A percentile compares a stretch with the other conserved stretches of the same genome.
Conservation (phyloP, 257 asterid genomes). For the Solanum arcanum region DNA sequence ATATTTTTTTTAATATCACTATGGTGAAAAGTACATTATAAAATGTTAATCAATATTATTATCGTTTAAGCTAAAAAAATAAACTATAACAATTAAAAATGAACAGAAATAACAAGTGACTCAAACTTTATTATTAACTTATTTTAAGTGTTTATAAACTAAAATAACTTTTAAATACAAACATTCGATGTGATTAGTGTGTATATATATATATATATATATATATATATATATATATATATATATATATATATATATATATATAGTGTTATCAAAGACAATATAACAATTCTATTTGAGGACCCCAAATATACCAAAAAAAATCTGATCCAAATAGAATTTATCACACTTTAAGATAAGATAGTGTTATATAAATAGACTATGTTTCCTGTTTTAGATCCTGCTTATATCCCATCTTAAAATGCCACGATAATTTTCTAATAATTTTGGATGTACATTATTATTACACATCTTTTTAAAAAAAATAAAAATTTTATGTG, state of each 20-base stretch:
- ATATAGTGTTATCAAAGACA: not conserved
- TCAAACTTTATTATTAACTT: too few species aligned
- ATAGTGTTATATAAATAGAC: not conserved
- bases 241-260: too few species aligned
- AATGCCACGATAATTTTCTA: not conserved
- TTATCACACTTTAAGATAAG: not conserved
- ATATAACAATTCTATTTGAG: not conserved
- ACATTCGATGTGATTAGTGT: not conserved
- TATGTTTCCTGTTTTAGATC: not conserved
- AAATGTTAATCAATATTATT: too few species aligned
- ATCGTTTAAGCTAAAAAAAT: too few species aligned
- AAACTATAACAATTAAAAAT: too few species aligned
- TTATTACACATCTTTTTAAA: not conserved
- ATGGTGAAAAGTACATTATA: too few species aligned
- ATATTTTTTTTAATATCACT: too few species aligned
- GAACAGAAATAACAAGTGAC: rapidly evolving
- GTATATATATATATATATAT: too few species aligned
- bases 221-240: too few species aligned
- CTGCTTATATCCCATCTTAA: not conserved
- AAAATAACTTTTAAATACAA: not conserved
- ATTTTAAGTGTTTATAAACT: too few species aligned
- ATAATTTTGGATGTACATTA: not conserved
- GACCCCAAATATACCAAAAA: not conserved
- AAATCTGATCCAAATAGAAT: not conserved
- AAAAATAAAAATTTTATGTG: too few species aligned